These are phyloP conservation scores for Fusarium solani-melongenae DNA, from an alignment of 2,329 filamentous ascomycete species.

Conservation along the genomic window DNA sequence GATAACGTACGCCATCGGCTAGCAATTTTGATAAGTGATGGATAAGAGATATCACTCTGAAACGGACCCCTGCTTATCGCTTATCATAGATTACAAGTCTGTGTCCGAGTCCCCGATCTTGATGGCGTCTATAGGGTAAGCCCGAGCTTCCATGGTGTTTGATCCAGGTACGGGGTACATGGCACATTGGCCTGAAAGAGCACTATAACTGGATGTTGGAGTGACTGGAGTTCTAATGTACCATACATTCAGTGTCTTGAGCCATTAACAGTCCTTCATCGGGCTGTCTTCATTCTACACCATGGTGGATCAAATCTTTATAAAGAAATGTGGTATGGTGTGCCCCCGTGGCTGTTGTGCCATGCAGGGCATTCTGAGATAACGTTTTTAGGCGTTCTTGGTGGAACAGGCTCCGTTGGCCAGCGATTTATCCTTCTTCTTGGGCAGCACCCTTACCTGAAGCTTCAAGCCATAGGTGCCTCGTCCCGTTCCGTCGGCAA, in stretches of 20 bases:
- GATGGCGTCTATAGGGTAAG: not conserved
- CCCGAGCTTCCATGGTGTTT: not conserved
- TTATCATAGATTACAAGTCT: not conserved
- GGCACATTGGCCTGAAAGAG: not conserved
- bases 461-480: constrained; percentile 88
- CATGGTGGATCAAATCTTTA: not conserved
- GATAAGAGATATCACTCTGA: not conserved
- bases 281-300: not conserved
- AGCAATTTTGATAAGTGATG: not conserved
- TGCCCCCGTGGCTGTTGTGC: rapidly evolving
- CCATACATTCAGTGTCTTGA: not conserved
- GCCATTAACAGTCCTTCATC: not conserved
- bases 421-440: constrained; percentile 95
- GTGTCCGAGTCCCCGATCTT: not conserved
- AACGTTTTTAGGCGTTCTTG: constrained; percentile 73
- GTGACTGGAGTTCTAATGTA: not conserved
- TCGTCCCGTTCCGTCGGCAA: constrained; percentile 93
- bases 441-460: constrained; percentile 86
- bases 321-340: not conserved
- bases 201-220: not conserved
- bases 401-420: constrained; percentile 92
- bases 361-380: not conserved
- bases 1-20: not conserved
- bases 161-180: not conserved
- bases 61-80: not conserved